A percentile compares a stretch with the other conserved stretches of the same genome.
Conservation (phyloP, 768 basidiomycete genomes). For the Calocybe cyanea region DNA sequence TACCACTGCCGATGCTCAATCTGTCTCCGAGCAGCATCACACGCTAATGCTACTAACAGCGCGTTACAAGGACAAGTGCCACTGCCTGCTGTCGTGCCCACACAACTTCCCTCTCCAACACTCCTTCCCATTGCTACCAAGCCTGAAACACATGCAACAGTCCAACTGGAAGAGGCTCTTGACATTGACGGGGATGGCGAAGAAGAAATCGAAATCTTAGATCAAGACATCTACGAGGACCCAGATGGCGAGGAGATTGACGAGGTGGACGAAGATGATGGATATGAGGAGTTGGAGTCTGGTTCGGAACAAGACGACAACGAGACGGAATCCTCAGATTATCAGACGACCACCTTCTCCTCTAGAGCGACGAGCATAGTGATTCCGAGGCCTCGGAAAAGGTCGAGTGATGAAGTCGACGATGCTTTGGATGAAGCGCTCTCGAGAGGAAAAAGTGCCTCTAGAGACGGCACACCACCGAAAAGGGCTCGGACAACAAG, state of each 20-base stretch:
- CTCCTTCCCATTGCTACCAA: neutral
- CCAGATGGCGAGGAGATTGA: conserved; percentile 25
- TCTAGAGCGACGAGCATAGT: too few species aligned
- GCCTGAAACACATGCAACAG: conserved; percentile 2
- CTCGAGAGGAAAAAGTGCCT: neutral
- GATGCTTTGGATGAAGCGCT: conserved; percentile 18
- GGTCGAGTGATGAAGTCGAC: conserved; percentile 29
- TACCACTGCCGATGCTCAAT: conserved; percentile 73
- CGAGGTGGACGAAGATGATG: conserved; percentile 31
- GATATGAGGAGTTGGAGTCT: conserved; percentile 17
- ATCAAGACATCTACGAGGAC: conserved; percentile 14
- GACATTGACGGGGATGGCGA: conserved; percentile 20
- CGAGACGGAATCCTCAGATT: neutral
- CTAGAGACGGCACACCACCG: neutral
- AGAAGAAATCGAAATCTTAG: conserved; percentile 19
- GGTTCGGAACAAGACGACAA: conserved; percentile 7
- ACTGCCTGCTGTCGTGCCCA: conserved; percentile 7
- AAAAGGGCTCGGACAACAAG: too few species aligned
- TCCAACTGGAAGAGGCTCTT: conserved; percentile 10
- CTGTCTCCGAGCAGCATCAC: conserved; percentile 62
- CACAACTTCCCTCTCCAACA: conserved; percentile 5
- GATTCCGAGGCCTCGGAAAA: conserved; percentile 10
- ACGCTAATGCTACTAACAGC: conserved; percentile 42
- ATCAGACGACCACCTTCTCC: neutral
- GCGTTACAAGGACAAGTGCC: conserved; percentile 19